phyloP scores from a whole-genome alignment of 176 grass and related monocot species.

The Saccharum spontaneum region DNA sequence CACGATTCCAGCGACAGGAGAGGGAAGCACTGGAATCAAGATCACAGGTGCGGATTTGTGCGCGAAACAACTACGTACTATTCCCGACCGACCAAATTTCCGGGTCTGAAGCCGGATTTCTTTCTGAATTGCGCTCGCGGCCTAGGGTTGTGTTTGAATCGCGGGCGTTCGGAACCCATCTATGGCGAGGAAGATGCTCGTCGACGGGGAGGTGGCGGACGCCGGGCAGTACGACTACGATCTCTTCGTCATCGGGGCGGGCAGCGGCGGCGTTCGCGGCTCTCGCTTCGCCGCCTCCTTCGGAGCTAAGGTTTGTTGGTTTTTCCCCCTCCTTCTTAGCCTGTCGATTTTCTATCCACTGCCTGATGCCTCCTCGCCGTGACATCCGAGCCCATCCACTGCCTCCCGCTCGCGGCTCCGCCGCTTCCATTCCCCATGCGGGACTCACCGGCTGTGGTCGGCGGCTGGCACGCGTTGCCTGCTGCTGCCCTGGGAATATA shows the following conservation, averaged over 20 bases:
- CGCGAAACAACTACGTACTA: neutral
- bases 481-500: neutral
- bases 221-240: constrained; percentile 68
- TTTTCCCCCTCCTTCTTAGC: too few species aligned
- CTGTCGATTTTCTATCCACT: too few species aligned
- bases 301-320: constrained; percentile 70
- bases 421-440: neutral
- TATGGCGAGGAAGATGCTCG: constrained; percentile 97
- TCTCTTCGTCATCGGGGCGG: constrained; percentile 93
- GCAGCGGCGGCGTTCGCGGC: constrained; percentile 90
- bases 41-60: neutral
- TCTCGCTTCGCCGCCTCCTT: constrained; percentile 75
- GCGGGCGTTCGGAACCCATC: constrained; percentile 23
- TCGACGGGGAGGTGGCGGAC: constrained; percentile 51
- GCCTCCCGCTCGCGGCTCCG: neutral
- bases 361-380: neutral
- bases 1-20: neutral
- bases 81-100: neutral
- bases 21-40: neutral
- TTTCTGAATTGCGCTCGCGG: neutral
- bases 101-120: neutral
- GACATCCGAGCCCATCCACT: neutral
- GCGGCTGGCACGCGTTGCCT: neutral
- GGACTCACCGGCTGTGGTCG: neutral
- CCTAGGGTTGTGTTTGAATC: constrained; percentile 29